Conservation (phyloP, 371 early-diverging fungal genomes). For the Saksenaea oblongispora region DNA sequence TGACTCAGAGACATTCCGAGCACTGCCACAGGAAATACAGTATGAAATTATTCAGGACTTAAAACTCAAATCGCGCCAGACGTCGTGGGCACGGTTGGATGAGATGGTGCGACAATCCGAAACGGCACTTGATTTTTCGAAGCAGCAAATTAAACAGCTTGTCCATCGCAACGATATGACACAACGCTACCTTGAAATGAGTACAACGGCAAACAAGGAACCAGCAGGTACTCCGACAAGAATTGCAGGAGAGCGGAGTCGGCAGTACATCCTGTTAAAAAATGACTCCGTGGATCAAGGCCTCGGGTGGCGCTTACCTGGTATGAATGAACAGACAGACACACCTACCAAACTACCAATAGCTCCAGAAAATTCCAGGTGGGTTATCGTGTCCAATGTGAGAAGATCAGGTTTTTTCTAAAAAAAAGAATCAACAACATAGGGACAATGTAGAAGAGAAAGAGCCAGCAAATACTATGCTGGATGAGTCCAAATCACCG, state of each 20-base stretch:
- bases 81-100: constrained; percentile 75
- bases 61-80: constrained; percentile 80
- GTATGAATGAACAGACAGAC: constrained; percentile 26
- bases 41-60: constrained; percentile 89
- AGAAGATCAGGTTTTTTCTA: no score
- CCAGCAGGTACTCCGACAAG: constrained; percentile 43
- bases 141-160: constrained; percentile 85
- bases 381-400: no score
- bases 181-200: constrained; percentile 70
- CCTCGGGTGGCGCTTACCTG: constrained; percentile 70
- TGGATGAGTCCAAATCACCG: not conserved
- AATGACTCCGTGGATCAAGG: constrained; percentile 71
- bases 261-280: constrained; percentile 82
- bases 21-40: constrained; percentile 84
- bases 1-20: constrained; percentile 76
- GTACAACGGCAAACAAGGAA: constrained; percentile 13
- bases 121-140: constrained; percentile 86
- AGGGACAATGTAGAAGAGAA: not conserved
- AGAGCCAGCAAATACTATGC: not conserved
- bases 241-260: constrained; percentile 81
- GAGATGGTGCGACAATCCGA: constrained; percentile 68
- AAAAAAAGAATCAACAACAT: no score
- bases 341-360: not conserved
- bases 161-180: constrained; percentile 87
- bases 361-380: not conserved